phyloP scores from a whole-genome alignment of 129 eudicot species.

The Helichrysum umbraculigerum region DNA sequence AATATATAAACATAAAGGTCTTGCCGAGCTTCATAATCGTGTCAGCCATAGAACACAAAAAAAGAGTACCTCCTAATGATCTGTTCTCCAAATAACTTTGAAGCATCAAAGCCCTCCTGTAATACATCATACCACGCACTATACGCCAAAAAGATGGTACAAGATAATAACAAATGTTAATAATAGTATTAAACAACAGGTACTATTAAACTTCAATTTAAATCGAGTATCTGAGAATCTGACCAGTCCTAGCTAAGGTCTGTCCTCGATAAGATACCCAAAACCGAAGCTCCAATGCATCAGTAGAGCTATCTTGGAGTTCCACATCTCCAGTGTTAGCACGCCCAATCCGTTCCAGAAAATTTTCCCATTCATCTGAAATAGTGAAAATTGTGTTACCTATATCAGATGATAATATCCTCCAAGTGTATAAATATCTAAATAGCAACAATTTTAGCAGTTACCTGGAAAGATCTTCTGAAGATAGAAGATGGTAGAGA shows the following conservation, averaged over 20 bases:
- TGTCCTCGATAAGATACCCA: slow-evolving; percentile 99
- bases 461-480: slow-evolving; percentile 97
- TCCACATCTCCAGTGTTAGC: slow-evolving; percentile 67
- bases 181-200: neutral
- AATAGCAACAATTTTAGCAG: neutral
- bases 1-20: neutral
- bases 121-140: slow-evolving; percentile 99
- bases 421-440: neutral
- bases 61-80: slow-evolving; percentile 67
- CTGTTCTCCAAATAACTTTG: slow-evolving; percentile 84
- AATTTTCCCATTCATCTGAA: slow-evolving; percentile 93
- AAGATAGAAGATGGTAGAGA: slow-evolving; percentile 89
- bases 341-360: slow-evolving; percentile 82
- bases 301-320: slow-evolving; percentile 68
- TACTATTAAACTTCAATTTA: neutral
- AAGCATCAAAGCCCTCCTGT: slow-evolving; percentile 94
- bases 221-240: slow-evolving; percentile 17
- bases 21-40: slow-evolving; percentile 4
- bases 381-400: neutral
- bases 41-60: slow-evolving; percentile 6
- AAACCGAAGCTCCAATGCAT: slow-evolving; percentile 84
- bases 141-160: slow-evolving; percentile 27
- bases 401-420: neutral
- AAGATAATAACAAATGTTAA: slow-evolving; percentile 20
- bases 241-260: slow-evolving; percentile 94